A percentile compares a stretch with the other conserved stretches of the same genome.
Evolutionary conservation across 331 rosid genomes (phyloP).

Genomic region (Arachis monticola): DNA sequence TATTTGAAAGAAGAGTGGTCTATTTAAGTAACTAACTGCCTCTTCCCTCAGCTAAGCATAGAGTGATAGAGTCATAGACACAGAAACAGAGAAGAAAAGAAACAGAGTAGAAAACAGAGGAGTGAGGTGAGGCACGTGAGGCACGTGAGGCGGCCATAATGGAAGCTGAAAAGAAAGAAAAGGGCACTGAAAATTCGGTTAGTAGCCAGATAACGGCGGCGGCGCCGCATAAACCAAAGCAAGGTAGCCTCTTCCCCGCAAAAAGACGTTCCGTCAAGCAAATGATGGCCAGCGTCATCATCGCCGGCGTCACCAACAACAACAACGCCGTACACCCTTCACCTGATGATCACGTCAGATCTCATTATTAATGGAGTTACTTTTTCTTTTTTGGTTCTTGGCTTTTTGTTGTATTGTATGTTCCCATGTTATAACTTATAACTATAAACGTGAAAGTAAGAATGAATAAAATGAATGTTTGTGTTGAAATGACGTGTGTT

Average conservation of each 20-base stretch:
- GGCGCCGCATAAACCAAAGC: slow-evolving; percentile 27
- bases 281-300: slow-evolving; percentile 2
- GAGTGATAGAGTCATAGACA: neutral
- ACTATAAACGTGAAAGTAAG: too few relatives aligned
- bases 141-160: neutral
- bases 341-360: neutral
- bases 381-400: neutral
- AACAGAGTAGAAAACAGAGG: neutral
- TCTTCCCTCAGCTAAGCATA: too few relatives aligned
- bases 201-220: slow-evolving; percentile 6
- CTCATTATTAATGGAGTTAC: too few relatives aligned
- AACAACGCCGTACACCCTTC: neutral
- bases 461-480: too few relatives aligned
- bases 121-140: too few relatives aligned
- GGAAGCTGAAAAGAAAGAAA: slow-evolving; percentile 28
- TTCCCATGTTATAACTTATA: neutral
- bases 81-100: neutral
- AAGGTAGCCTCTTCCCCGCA: slow-evolving; percentile 42
- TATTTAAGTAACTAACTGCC: neutral
- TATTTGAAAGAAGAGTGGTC: neutral
- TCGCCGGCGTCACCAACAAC: neutral
- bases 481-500: too few relatives aligned
- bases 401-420: neutral
- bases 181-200: neutral
- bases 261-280: slow-evolving; percentile 22